Evolutionary conservation across 2,329 filamentous ascomycete genomes (phyloP).

Genomic region (Alternaria panax): DNA sequence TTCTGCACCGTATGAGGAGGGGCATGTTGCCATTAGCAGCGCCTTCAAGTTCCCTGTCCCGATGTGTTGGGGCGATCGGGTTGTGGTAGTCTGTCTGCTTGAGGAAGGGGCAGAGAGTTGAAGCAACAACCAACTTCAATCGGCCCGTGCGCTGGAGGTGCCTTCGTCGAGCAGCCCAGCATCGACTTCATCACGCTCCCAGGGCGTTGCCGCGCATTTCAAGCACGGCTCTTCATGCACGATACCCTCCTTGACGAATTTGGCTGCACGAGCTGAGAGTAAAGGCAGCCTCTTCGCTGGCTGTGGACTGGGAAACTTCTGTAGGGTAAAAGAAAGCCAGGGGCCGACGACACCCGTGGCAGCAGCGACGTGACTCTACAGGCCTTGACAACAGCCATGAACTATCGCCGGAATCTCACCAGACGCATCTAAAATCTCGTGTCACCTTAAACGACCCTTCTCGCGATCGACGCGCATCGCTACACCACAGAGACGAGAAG

Average conservation of each 20-base stretch:
- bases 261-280: neutral
- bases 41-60: neutral
- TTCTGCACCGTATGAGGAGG: neutral
- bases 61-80: neutral
- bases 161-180: neutral
- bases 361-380: neutral
- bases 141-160: conserved; percentile 2
- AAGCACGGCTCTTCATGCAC: neutral
- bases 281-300: neutral
- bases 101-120: neutral
- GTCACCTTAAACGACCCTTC: too few species aligned
- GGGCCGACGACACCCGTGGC: neutral
- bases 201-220: neutral
- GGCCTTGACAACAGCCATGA: neutral
- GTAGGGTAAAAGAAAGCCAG: neutral
- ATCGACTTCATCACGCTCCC: neutral
- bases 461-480: neutral
- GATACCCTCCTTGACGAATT: neutral
- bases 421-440: neutral
- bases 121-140: conserved; percentile 1
- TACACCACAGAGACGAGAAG: too few species aligned
- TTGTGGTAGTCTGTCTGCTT: neutral
- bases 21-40: neutral
- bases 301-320: neutral
- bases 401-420: neutral